Evolutionary conservation across 2,329 filamentous ascomycete genomes (phyloP).

Genomic region (Beauveria sp.): DNA sequence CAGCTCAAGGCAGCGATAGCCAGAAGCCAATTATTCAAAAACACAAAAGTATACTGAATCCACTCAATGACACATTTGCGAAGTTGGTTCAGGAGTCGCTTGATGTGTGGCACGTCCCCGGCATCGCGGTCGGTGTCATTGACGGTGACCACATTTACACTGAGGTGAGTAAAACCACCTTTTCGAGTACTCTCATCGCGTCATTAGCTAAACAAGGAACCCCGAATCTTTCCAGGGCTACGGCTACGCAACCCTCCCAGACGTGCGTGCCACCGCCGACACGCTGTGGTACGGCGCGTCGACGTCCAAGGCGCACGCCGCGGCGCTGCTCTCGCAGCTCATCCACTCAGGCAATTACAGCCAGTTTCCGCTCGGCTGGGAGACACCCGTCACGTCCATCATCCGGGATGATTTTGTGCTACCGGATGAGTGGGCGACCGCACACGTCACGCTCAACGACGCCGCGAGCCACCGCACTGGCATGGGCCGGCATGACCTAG

Average conservation of each 20-base stretch:
- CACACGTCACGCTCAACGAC: conserved; percentile 46
- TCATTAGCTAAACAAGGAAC: no score
- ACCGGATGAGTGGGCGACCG: conserved; percentile 35
- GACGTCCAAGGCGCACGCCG: conserved; percentile 48
- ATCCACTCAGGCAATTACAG: conserved; percentile 34
- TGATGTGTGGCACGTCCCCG: conserved; percentile 38
- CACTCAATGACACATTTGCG: conserved; percentile 12
- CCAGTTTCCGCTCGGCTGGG: conserved; percentile 31
- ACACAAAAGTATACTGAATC: conserved; percentile 3
- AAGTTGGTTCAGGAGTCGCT: conserved; percentile 13
- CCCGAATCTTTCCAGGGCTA: conserved; percentile 17
- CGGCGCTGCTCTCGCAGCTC: conserved; percentile 41
- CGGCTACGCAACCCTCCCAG: conserved; percentile 23
- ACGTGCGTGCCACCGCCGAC: conserved; percentile 32
- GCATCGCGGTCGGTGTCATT: conserved; percentile 39
- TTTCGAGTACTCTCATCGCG: not conserved
- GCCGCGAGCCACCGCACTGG: conserved; percentile 45
- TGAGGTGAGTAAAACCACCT: conserved; percentile 22
- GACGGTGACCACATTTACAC: conserved; percentile 34
- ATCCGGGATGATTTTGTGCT: conserved; percentile 46
- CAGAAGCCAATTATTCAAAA: conserved; percentile 2
- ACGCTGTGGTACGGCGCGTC: conserved; percentile 50
- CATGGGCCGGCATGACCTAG: conserved; percentile 34
- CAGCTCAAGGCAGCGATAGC: not conserved
- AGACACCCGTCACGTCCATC: conserved; percentile 36